Evolutionary conservation across 140 eudicot genomes (phyloP), one percentile per base, ranked within the genome.

Genomic region (Flaveria floridana): DNA sequence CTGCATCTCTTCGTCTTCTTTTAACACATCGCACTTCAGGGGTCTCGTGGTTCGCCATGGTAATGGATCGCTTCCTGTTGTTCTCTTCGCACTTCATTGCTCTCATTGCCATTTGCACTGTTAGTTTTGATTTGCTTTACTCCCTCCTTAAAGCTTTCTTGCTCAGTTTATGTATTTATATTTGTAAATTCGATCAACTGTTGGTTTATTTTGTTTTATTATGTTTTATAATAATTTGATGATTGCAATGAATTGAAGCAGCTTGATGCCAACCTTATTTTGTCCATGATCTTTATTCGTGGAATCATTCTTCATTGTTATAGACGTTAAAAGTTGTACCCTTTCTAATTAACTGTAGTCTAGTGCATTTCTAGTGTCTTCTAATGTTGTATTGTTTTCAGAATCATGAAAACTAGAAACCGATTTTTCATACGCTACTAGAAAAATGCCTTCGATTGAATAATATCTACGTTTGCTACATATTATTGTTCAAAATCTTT

Each of bases 31-130:
- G 82, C 6, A 70, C 76, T 62, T 87, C 91, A 4, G 67, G 70
- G 72, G 76, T 78, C 41, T 81, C 89, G 15, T 78, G 72, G 28
- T 76, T 82, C 39, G 41, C 85, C 82, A 71, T 65, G 30, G 18
- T 48, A 3, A 78, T 74, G 59, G 64, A 55, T 55, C 71, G 58
- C 53, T 41, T 66, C 23, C 6, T 78, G 82, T 73, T 78, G 55
- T 67, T 86, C 66, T 82, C 89, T 76, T 87, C 96, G 26, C 67
- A 82, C 80, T 85, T 85, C 13, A 85, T 82, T 66, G 79, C 69
- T 39, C 51, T 77, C 69, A 74, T 52, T 51, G 84, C 85, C 85
- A 83, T 83, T 34, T 41, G 8, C 14, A 66, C 16, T 39, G 16
- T 66, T 41, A 3, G 26, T 30, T 9, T 41, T 65, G 23, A 3